Percentiles rank a stretch among this genome's conserved stretches.
Conservation (phyloP, 768 basidiomycete genomes). For the Lentinula boryana region DNA sequence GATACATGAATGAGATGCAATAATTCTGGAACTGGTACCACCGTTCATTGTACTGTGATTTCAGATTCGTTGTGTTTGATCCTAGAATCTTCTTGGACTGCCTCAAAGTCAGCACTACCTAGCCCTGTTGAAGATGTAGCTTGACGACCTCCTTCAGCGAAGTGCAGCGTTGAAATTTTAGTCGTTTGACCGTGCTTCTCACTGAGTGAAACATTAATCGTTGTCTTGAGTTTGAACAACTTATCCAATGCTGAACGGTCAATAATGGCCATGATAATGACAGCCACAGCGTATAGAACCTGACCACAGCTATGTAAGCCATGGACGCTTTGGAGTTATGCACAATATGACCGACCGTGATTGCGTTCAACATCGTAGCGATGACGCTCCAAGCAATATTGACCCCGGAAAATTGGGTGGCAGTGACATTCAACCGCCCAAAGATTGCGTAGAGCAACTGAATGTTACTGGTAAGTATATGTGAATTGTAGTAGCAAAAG, state of each 20-base stretch:
- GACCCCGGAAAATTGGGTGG: not conserved
- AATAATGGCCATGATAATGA: not conserved
- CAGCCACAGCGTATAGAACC: not conserved
- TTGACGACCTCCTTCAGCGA: not conserved
- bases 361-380: slow-evolving; percentile 1
- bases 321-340: not conserved
- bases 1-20: too few species aligned
- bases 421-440: not conserved
- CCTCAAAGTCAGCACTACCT: not conserved
- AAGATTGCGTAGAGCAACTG: slow-evolving; percentile 1
- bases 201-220: not conserved
- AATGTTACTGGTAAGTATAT: not conserved
- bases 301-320: not conserved
- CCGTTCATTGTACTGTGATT: not conserved
- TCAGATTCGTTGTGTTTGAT: not conserved
- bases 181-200: not conserved
- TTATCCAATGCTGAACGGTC: not conserved
- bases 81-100: not conserved
- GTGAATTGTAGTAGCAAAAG: not conserved
- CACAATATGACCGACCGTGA: not conserved
- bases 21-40: not conserved
- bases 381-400: not conserved
- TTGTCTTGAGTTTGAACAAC: not conserved
- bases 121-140: not conserved
- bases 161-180: not conserved